A percentile compares a stretch with the other conserved stretches of the same genome.
phyloP scores from a whole-genome alignment of 1,284 basidiomycete genomes.

The Chalciporus sp. region DNA sequence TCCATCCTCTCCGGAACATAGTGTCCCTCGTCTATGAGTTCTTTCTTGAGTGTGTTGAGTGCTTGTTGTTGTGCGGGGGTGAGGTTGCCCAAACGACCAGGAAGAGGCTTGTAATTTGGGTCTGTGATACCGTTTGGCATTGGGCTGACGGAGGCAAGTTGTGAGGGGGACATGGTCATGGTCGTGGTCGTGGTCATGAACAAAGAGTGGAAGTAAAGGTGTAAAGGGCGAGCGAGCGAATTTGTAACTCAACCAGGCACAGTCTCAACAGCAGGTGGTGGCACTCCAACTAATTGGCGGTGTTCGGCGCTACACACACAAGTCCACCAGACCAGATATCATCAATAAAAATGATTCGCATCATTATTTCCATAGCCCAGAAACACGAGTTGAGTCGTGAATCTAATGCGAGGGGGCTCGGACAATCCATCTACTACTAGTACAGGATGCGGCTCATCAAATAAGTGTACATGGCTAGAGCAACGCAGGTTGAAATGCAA shows the following conservation, averaged over 20 bases:
- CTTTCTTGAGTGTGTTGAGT: slow-evolving; percentile 72
- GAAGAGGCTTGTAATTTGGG: slow-evolving; percentile 68
- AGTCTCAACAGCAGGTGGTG: background rate
- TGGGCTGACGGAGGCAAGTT: slow-evolving; percentile 48
- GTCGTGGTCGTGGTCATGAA: background rate
- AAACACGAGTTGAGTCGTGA: slow-evolving; percentile 36
- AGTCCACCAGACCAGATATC: background rate
- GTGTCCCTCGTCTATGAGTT: slow-evolving; percentile 61
- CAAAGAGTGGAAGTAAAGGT: background rate
- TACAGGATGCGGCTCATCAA: slow-evolving; percentile 30
- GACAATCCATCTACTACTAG: slow-evolving; percentile 29
- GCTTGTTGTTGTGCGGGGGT: slow-evolving; percentile 69
- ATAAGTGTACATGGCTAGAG: slow-evolving; percentile 22
- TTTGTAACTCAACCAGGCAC: slow-evolving; percentile 18
- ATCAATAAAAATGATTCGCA: slow-evolving; percentile 25
- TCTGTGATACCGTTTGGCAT: slow-evolving; percentile 66
- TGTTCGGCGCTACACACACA: background rate
- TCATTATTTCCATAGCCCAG: slow-evolving; percentile 38
- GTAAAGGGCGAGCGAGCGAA: background rate
- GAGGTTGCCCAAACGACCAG: slow-evolving; percentile 85
- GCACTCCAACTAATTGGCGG: background rate
- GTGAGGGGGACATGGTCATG: slow-evolving; percentile 28
- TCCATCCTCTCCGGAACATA: slow-evolving; percentile 78
- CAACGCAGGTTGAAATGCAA: slow-evolving; percentile 43
- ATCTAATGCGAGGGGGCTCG: slow-evolving; percentile 35